Evolutionary conservation across 2,329 filamentous ascomycete species (phyloP).

Genomic region (Alternaria burnsii): DNA sequence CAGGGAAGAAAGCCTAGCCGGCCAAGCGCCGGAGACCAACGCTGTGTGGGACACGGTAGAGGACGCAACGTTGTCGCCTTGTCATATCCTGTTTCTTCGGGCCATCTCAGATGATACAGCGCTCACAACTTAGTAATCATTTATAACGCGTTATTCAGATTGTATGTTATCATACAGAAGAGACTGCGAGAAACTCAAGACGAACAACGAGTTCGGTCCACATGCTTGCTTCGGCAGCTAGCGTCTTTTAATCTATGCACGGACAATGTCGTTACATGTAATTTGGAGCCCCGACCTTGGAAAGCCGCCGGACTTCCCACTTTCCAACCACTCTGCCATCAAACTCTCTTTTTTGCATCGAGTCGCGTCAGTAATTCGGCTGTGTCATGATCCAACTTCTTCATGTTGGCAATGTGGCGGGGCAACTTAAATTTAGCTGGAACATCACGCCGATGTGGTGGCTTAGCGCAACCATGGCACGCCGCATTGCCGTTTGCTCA

Average conservation of each 20-base stretch:
- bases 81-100: background rate
- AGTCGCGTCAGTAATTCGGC: background rate
- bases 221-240: background rate
- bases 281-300: background rate
- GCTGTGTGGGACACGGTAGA: background rate
- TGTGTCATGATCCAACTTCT: background rate
- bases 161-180: background rate
- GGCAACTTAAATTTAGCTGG: slow-evolving; percentile 9
- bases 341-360: background rate
- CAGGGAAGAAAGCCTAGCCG: background rate
- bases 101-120: background rate
- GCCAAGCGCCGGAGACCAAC: background rate
- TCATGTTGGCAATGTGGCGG: slow-evolving; percentile 1
- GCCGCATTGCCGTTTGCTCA: slow-evolving; percentile 4
- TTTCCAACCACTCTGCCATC: background rate
- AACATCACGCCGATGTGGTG: background rate
- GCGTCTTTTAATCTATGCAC: background rate
- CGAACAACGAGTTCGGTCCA: background rate
- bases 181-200: background rate
- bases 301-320: background rate
- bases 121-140: background rate
- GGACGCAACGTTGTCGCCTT: background rate
- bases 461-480: slow-evolving; percentile 3
- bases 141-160: background rate
- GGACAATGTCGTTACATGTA: background rate